Evolutionary conservation across 2,329 filamentous ascomycete species (phyloP).

Genomic region (Atkinsonella hypoxylon): DNA sequence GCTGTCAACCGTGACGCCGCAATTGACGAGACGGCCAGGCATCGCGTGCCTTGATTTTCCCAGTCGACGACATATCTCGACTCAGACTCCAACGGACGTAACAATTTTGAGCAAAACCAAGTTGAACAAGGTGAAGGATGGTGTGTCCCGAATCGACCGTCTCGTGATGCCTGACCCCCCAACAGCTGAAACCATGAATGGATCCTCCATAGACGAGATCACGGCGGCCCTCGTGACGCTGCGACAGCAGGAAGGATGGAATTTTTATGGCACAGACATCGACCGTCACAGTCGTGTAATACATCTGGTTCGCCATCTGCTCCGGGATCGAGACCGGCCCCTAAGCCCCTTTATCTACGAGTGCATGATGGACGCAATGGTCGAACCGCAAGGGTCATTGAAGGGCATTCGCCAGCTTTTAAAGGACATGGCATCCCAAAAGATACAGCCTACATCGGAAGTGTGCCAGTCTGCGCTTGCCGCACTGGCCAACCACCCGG

Average conservation of each 20-base stretch:
- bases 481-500: constrained; percentile 71
- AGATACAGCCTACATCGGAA: constrained; percentile 49
- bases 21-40: not conserved
- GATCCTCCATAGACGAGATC: constrained; percentile 15
- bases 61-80: not conserved
- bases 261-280: constrained; percentile 9
- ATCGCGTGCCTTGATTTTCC: not conserved
- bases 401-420: constrained; percentile 51
- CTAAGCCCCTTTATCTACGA: constrained; percentile 56
- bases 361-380: constrained; percentile 61
- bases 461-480: constrained; percentile 62
- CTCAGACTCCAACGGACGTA: not conserved
- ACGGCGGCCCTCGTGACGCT: constrained; percentile 16
- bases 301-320: constrained; percentile 43
- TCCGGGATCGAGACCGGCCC: constrained; percentile 40
- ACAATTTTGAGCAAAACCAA: not conserved
- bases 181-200: constrained; percentile 9
- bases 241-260: constrained; percentile 12
- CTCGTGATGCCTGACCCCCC: constrained; percentile 12
- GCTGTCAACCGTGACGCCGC: not conserved
- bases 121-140: not conserved
- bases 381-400: constrained; percentile 54
- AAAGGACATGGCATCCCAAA: constrained; percentile 54
- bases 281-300: constrained; percentile 19
- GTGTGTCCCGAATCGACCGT: constrained; percentile 5